Evolutionary conservation across 352 stramenopile genomes (phyloP).

Genomic region (Phytophthora uliginosa): DNA sequence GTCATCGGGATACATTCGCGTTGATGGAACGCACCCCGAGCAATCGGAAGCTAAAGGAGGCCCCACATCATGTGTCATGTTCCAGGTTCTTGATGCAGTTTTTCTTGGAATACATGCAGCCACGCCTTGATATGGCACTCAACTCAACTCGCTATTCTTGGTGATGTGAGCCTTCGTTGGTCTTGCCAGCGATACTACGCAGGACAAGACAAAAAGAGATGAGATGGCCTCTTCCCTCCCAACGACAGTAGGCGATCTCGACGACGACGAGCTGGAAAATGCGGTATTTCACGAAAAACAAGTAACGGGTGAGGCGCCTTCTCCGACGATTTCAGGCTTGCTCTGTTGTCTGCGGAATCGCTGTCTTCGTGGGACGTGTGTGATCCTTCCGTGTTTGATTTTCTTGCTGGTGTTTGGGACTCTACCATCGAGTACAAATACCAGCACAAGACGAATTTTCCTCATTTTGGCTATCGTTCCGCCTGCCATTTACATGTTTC

Average conservation of each 20-base stretch:
- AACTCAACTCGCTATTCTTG: constrained; percentile 31
- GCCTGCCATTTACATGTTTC: constrained; percentile 47
- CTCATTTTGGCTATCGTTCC: constrained; percentile 61
- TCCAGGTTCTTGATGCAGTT: neutral
- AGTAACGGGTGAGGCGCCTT: constrained; percentile 30
- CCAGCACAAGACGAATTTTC: constrained; percentile 38
- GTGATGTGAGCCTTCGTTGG: neutral
- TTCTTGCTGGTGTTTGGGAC: constrained; percentile 66
- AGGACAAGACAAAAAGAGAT: constrained; percentile 14
- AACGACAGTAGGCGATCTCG: constrained; percentile 12
- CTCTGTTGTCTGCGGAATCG: constrained; percentile 77
- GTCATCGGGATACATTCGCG: constrained; percentile 2
- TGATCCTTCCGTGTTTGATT: constrained; percentile 59
- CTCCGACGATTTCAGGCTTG: constrained; percentile 51
- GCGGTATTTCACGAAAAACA: constrained; percentile 76
- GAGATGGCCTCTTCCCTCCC: constrained; percentile 28
- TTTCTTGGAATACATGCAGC: neutral
- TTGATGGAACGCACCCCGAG: constrained; percentile 12
- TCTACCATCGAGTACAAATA: constrained; percentile 36
- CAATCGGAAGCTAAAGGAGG: constrained; percentile 32
- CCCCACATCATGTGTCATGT: constrained; percentile 11
- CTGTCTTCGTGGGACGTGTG: constrained; percentile 62
- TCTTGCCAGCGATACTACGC: neutral
- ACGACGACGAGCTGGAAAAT: constrained; percentile 49
- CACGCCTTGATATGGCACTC: neutral